A percentile compares a stretch with the other conserved stretches of the same genome.
These are phyloP conservation scores for Malassezia dermatis DNA, from an alignment of 1,284 basidiomycete species.

Conservation along the genomic window DNA sequence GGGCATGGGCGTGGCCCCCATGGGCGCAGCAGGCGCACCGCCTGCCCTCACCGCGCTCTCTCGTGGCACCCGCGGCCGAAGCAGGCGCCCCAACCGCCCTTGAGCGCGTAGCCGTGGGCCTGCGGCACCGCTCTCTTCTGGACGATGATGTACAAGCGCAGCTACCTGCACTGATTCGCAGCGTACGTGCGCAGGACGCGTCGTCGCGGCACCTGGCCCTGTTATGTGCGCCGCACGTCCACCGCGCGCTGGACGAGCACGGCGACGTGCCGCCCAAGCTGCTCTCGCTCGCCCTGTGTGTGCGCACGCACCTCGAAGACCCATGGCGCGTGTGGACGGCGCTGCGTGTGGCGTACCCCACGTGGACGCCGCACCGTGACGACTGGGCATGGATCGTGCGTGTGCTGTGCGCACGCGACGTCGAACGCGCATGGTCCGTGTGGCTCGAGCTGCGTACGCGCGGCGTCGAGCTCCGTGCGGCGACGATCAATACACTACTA, in stretches of 20 bases:
- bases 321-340: constrained; percentile 9
- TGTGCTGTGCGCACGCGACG: constrained; percentile 3
- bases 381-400: constrained; percentile 24
- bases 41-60: neutral
- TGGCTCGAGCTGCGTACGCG: constrained; percentile 12
- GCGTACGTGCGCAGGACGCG: neutral
- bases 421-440: constrained; percentile 9
- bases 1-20: neutral
- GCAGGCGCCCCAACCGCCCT: neutral
- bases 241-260: neutral
- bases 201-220: neutral
- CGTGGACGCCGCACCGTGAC: constrained; percentile 19
- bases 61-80: neutral
- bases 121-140: neutral
- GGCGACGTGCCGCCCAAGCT: neutral
- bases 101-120: neutral
- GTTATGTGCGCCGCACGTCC: neutral
- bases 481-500: neutral
- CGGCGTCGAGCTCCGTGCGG: neutral
- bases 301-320: constrained; percentile 7
- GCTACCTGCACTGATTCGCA: neutral
- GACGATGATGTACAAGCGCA: neutral
- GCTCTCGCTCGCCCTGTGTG: constrained; percentile 2
- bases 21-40: neutral
- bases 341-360: constrained; percentile 15